Evolutionary conservation across 352 stramenopile genomes (phyloP), one percentile per base, ranked within the genome.

Genomic region (Pythium brachiatum): DNA sequence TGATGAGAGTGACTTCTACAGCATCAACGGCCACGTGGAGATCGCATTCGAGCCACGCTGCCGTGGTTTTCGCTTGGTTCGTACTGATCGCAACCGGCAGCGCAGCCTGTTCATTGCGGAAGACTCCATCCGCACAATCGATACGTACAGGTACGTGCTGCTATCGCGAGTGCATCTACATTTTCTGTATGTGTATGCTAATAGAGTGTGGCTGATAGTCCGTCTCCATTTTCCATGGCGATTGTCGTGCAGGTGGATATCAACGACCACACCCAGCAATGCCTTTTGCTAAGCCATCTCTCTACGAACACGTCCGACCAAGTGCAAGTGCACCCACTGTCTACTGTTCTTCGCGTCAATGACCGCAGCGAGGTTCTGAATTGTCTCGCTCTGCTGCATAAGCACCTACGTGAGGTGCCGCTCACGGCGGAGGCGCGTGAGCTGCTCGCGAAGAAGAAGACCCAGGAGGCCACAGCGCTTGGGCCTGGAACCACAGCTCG

Each of bases 221-320:
- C 79, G 29, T 88, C 83, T 15, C 79, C 80, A 12, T 82, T 92
- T 39, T 74, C 72, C 2, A 71, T 68, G 27, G 79, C 52, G 57
- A 71, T 89, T 38, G 29, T 90, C 44, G 54, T 87, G 25, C 61
- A 82, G 7, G 29, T 92, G 43, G 76, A 89, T 39, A 54, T 81
- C 5, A 54, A 67, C 21, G 65, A 61, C 16, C 57, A 41, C 1
- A 53, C 43, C 1, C 78, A 89, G 52, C 78, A 87, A 58, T 82
- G 80, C 16, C 85, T 79, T 60, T 81, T 88, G 20, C 75, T 92
- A 16, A 70, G 72, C 21, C 57, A 56, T 4, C 25, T 85, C 36
- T 60, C 62, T 0, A 32, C n/a, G 11, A 46, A 13, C 34, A 16
- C 34, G 16, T 23, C 13, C 3, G 7, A 15, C 18, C 38, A 46